Evolutionary conservation across 352 stramenopile genomes (phyloP), one percentile per base, ranked within the genome.

Genomic region (Globisporangium recalcitrans): DNA sequence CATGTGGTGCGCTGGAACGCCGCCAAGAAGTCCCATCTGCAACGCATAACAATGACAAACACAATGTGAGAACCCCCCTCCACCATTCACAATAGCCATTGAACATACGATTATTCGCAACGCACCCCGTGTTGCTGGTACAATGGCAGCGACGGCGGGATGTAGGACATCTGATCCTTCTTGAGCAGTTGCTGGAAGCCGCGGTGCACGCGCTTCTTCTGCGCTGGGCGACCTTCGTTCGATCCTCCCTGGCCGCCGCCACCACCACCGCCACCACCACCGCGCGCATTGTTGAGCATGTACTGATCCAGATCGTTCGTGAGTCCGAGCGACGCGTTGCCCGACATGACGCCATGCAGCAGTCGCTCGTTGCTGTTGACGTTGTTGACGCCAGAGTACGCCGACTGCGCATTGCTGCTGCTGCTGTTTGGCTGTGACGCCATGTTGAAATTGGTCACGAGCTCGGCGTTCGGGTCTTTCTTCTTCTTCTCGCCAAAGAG

Each of bases 401-500:
- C 13, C 4, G 68, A 74, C 32, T 75, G 71, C 46, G 60, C 51
- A n/a, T 16, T 22, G 62, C 58, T 24, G 64, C 58, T 42, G 34
- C 14, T 42, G 22, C 22, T 54, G 48, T 54, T 54, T 31, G 48
- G 48, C 26, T 54, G 52, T 5, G 54, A 61, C 10, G 40, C 52
- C 68, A 77, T 71, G 58, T 67, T 73, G 46, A 77, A 73, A 62
- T 72, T 77, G 52, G 48, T 42, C 13, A 67, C 64, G 8, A 65
- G 63, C 48, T 80, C 72, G 19, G 71, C 68, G 2, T 73, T 72
- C 5, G 71, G 72, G 29, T 86, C 76, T 32, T 84, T 84, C 34
- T 77, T 91, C 65, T 92, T 92, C 72, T 89, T 90, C 52, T 93
- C 83, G 10, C 83, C 83, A 73, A 91, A 93, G 57, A 93, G 72